Conservation (phyloP, 176 grass and related monocot species). For the Aegilops sharonensis region DNA sequence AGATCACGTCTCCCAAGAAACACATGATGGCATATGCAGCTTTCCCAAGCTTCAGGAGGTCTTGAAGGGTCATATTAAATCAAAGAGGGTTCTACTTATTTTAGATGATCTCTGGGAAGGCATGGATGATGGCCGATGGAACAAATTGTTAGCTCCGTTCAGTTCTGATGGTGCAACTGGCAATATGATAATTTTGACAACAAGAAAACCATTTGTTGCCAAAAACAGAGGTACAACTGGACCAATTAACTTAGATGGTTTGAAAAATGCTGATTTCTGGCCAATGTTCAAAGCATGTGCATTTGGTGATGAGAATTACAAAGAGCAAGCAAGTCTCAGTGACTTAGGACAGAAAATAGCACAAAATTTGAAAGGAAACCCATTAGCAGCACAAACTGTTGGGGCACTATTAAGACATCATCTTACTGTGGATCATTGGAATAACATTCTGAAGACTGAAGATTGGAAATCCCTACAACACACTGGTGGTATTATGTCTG, state of each 20-base stretch:
- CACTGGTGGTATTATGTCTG: constrained; percentile 2
- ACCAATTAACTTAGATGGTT: neutral
- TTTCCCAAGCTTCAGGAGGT: neutral
- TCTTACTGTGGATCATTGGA: constrained; percentile 21
- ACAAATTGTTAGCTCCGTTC: neutral
- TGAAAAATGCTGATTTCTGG: neutral
- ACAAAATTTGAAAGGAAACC: neutral
- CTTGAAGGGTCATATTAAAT: neutral
- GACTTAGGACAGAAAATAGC: neutral
- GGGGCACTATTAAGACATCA: neutral
- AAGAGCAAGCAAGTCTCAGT: neutral
- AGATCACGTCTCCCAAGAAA: neutral
- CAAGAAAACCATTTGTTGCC: neutral
- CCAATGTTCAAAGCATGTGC: neutral
- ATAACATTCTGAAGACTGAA: neutral
- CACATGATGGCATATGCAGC: neutral
- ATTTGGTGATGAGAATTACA: constrained; percentile 24
- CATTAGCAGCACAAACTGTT: constrained; percentile 29
- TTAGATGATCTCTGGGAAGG: constrained; percentile 35
- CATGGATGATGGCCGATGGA: neutral
- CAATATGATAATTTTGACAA: constrained; percentile 20
- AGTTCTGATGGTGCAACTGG: neutral
- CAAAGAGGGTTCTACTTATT: neutral
- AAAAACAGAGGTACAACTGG: neutral
- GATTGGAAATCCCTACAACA: constrained; percentile 17